Conservation (phyloP, 2,329 filamentous ascomycete genomes). For the Setomelanomma holmii region DNA sequence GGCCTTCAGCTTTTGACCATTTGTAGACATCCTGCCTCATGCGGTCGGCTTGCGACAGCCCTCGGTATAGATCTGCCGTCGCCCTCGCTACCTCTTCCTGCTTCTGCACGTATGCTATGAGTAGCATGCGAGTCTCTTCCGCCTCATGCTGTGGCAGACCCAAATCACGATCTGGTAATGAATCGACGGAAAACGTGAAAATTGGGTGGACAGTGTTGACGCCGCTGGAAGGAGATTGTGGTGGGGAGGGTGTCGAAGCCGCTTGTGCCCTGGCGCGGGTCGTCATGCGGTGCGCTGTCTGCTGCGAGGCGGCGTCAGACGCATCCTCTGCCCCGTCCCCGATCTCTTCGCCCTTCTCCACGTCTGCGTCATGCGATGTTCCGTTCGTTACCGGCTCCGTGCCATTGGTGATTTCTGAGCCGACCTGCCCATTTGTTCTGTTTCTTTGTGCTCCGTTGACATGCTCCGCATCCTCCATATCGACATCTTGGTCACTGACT, state of each 20-base stretch:
- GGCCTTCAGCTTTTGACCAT: constrained; percentile 81
- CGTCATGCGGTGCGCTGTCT: constrained; percentile 61
- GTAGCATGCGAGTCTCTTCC: constrained; percentile 75
- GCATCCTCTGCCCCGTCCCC: constrained; percentile 46
- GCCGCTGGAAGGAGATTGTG: constrained; percentile 55
- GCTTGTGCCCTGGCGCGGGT: constrained; percentile 61
- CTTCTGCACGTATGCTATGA: constrained; percentile 82
- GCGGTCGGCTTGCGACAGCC: constrained; percentile 75
- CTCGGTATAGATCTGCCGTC: constrained; percentile 70
- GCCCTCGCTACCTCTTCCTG: constrained; percentile 83
- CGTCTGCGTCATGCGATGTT: constrained; percentile 17
- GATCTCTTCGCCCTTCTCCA: constrained; percentile 27
- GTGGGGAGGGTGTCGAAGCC: constrained; percentile 46
- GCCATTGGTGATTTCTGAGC: constrained; percentile 20
- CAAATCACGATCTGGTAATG: constrained; percentile 71
- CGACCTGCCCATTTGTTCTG: constrained; percentile 18
- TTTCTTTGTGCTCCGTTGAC: constrained; percentile 20
- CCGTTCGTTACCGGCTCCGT: constrained; percentile 31
- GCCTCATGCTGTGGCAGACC: constrained; percentile 77
- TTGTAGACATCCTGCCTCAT: constrained; percentile 74
- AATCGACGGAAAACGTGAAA: constrained; percentile 70
- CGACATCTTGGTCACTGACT: constrained; percentile 27
- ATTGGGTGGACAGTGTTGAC: constrained; percentile 74
- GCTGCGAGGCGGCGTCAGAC: constrained; percentile 52
- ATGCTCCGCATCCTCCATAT: constrained; percentile 36